phyloP scores from a whole-genome alignment of 176 grass and related monocot species.

The Oropetium thomaeum region DNA sequence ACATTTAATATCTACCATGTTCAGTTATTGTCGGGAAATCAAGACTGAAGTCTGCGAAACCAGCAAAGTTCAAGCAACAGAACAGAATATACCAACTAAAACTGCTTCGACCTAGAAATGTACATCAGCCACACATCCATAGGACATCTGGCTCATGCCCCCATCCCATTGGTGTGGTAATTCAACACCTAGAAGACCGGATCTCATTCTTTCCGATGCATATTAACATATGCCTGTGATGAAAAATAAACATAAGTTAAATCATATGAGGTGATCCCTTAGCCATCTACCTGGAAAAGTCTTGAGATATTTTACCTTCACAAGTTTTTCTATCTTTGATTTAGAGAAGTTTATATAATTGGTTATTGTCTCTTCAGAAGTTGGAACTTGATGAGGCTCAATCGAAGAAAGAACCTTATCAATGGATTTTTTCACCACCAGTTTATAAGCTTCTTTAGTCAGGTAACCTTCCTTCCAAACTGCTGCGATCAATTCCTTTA shows the following conservation, averaged over 20 bases:
- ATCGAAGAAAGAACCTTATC: slow-evolving; percentile 57
- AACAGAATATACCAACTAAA: slow-evolving; percentile 31
- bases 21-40: slow-evolving; percentile 14
- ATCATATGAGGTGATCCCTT: slow-evolving; percentile 13
- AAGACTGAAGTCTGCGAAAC: slow-evolving; percentile 28
- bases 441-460: slow-evolving; percentile 65
- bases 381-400: slow-evolving; percentile 51
- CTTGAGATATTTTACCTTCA: slow-evolving; percentile 51
- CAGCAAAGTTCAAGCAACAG: slow-evolving; percentile 35
- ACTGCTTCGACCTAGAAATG: slow-evolving; percentile 15
- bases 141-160: slow-evolving; percentile 3
- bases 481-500: slow-evolving; percentile 72
- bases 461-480: slow-evolving; percentile 58
- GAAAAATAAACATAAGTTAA: slow-evolving; percentile 29
- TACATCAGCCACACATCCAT: slow-evolving; percentile 12
- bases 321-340: slow-evolving; percentile 60
- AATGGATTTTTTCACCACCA: slow-evolving; percentile 58
- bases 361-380: slow-evolving; percentile 34
- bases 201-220: slow-evolving; percentile 21
- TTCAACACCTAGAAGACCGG: slow-evolving; percentile 17
- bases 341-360: slow-evolving; percentile 35
- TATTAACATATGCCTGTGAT: slow-evolving; percentile 53
- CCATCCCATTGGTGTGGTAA: slow-evolving; percentile 9
- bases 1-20: slow-evolving; percentile 24
- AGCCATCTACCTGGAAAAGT: not conserved